phyloP scores from a whole-genome alignment of 345 rosid species.

The Gossypium rotundifolium region DNA sequence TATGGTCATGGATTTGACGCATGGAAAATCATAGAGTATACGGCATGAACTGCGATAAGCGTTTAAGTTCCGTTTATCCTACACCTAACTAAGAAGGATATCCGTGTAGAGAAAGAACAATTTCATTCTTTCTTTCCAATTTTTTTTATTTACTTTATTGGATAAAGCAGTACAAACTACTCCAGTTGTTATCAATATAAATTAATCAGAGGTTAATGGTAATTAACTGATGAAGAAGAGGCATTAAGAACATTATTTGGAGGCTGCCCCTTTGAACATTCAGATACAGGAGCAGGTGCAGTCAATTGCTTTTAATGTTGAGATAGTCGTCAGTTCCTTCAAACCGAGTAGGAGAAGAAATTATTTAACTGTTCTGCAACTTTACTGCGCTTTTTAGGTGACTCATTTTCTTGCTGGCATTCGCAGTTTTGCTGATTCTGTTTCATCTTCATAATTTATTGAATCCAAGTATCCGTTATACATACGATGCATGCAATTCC shows the following conservation, averaged over 20 bases:
- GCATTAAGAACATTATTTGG: no score
- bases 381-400: neutral
- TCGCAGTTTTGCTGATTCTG: neutral
- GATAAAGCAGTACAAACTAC: neutral
- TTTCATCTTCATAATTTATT: neutral
- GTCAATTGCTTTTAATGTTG: neutral
- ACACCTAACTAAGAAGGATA: neutral
- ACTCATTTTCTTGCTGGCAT: neutral
- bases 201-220: no score
- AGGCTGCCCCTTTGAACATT: no score
- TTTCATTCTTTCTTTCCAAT: neutral
- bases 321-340: neutral
- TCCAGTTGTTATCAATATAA: neutral
- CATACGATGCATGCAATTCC: no score
- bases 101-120: constrained; percentile 3
- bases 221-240: no score
- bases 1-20: neutral
- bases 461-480: no score
- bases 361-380: neutral
- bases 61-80: neutral
- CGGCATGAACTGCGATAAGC: neutral
- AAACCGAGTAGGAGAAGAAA: neutral
- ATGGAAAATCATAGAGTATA: neutral
- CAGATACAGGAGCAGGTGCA: no score
- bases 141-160: neutral